A percentile compares a stretch with the other conserved stretches of the same genome.
phyloP scores from a whole-genome alignment of 768 basidiomycete species.

The Xerocomellus dryophilus region DNA sequence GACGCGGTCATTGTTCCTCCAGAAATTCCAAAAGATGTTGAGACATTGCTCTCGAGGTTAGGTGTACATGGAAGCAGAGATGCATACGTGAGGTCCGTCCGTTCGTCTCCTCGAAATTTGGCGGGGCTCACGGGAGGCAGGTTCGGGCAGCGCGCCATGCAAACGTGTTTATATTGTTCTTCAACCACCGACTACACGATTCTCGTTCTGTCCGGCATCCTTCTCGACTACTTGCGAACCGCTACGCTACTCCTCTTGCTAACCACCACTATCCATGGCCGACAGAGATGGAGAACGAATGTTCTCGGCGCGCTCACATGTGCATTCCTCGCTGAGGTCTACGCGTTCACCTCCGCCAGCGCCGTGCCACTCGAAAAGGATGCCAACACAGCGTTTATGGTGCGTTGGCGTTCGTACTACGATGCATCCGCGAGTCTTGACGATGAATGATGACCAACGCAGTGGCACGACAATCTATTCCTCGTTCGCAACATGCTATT shows the following conservation, averaged over 20 bases:
- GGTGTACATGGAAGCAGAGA: conserved; percentile 55
- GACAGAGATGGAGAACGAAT: conserved; percentile 43
- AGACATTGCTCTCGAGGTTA: conserved; percentile 52
- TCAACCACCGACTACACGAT: conserved; percentile 58
- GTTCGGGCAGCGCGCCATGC: conserved; percentile 64
- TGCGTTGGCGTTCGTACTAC: conserved; percentile 18
- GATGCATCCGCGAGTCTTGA: not conserved
- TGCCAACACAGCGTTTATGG: conserved; percentile 39
- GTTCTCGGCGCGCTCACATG: conserved; percentile 48
- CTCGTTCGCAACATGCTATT: conserved; percentile 55
- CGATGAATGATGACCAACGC: not conserved
- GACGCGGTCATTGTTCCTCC: conserved; percentile 11
- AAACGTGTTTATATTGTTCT: conserved; percentile 64
- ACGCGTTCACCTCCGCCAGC: conserved; percentile 47
- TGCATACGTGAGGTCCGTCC: conserved; percentile 55
- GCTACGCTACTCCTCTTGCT: conserved; percentile 46
- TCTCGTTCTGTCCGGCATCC: conserved; percentile 51
- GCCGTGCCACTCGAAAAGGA: conserved; percentile 45
- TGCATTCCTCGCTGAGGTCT: conserved; percentile 52
- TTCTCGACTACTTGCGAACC: conserved; percentile 60
- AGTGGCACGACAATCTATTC: conserved; percentile 69
- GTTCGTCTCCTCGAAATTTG: not conserved
- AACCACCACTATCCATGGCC: conserved; percentile 40
- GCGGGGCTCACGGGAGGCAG: conserved; percentile 33
- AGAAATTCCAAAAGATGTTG: conserved; percentile 46